These are phyloP conservation scores for Metrosideros polymorpha DNA, from an alignment of 441 rosid genomes.

Conservation along the genomic window DNA sequence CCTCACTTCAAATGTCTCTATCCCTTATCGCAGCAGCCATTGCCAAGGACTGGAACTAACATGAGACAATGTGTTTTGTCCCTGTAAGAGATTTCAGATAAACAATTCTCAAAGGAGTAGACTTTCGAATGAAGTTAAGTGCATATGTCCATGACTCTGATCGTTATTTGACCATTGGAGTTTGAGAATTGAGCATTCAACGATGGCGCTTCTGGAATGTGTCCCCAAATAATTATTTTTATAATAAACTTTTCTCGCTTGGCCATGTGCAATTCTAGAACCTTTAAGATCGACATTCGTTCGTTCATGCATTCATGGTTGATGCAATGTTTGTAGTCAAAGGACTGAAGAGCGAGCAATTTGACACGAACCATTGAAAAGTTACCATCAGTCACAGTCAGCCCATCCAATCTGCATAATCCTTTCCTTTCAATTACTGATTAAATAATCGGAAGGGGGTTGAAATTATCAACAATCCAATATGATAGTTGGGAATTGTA, in stretches of 20 bases:
- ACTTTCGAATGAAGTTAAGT: background rate
- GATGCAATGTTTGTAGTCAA: background rate
- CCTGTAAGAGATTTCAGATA: background rate
- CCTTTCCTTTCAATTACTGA: background rate
- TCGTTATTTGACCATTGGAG: background rate
- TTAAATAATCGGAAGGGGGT: background rate
- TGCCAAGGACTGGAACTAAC: background rate
- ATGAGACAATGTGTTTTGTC: background rate
- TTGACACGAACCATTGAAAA: rapidly evolving
- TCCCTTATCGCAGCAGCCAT: background rate
- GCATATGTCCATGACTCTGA: background rate
- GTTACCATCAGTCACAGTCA: rapidly evolving
- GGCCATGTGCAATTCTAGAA: background rate
- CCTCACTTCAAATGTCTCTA: background rate
- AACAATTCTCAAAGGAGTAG: background rate
- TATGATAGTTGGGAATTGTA: background rate
- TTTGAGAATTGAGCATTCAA: background rate
- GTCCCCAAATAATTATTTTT: background rate
- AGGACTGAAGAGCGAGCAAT: background rate
- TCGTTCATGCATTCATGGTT: background rate
- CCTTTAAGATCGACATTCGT: background rate
- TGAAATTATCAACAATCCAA: background rate
- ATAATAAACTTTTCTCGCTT: background rate
- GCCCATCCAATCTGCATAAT: background rate
- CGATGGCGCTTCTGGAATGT: background rate